Conservation (phyloP, 352 stramenopile species). For the Lagenidium sp. region DNA sequence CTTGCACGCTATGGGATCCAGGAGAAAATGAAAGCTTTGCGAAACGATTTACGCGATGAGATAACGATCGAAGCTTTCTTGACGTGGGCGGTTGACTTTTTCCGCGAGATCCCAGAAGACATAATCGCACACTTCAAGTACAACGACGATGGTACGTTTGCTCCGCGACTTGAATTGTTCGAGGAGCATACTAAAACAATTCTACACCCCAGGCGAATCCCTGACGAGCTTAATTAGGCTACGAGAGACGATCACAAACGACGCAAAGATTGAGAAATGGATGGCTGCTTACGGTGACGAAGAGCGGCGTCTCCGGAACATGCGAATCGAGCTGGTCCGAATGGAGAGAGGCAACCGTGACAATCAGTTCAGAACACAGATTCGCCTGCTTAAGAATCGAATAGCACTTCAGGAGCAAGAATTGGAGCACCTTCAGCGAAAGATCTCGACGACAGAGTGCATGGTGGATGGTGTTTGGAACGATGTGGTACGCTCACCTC, state of each 20-base stretch:
- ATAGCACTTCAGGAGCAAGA: conserved; percentile 55
- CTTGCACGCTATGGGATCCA: conserved; percentile 33
- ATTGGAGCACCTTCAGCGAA: conserved; percentile 37
- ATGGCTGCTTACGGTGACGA: conserved; percentile 29
- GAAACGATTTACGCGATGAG: conserved; percentile 2
- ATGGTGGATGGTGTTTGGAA: conserved; percentile 56
- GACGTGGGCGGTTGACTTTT: conserved; percentile 27
- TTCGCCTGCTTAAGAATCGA: conserved; percentile 46
- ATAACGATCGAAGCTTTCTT: conserved; percentile 35
- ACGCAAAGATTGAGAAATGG: conserved; percentile 43
- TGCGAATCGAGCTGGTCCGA: conserved; percentile 54
- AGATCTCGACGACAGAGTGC: conserved; percentile 35
- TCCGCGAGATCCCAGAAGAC: conserved; percentile 50
- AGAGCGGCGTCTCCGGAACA: conserved; percentile 36
- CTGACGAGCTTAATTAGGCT: conserved; percentile 54
- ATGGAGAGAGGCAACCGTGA: conserved; percentile 40
- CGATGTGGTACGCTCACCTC: conserved; percentile 21
- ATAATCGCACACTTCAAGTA: conserved; percentile 77
- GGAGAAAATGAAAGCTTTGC: conserved; percentile 20
- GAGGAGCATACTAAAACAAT: no score
- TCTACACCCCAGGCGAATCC: conserved; percentile 41
- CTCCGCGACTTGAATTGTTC: no score
- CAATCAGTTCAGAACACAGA: conserved; percentile 42
- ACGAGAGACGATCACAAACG: conserved; percentile 54
- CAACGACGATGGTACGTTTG: conserved; percentile 53